Percentiles rank a stretch among this genome's conserved stretches.
Evolutionary conservation across 345 rosid genomes (phyloP).

Genomic region (Eucalyptus erythrocorys): DNA sequence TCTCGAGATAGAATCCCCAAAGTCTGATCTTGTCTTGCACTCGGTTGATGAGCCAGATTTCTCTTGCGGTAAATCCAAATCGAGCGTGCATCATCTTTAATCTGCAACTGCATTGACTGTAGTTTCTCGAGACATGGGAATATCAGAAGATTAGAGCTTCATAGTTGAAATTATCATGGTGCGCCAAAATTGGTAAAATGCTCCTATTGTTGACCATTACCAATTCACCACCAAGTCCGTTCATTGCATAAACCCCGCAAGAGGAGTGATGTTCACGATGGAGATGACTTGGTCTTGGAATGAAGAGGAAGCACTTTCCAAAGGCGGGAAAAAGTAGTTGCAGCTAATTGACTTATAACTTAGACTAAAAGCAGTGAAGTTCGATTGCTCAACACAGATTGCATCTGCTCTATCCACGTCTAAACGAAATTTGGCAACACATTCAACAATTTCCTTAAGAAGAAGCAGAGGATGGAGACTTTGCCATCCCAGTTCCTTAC

Average conservation of each 20-base stretch:
- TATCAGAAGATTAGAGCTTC: not conserved
- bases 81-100: slow-evolving; percentile 23
- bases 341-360: not conserved
- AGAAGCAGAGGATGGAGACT: not conserved
- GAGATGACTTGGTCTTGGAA: not conserved
- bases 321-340: not conserved
- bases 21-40: slow-evolving; percentile 26
- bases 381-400: not conserved
- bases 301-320: not conserved
- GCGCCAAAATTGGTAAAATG: not conserved
- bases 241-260: not conserved
- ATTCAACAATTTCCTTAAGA: not conserved
- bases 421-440: not conserved
- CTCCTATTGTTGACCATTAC: not conserved
- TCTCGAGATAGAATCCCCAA: slow-evolving; percentile 63
- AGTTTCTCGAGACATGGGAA: not conserved
- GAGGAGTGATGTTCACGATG: not conserved
- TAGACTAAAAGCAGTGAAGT: not conserved
- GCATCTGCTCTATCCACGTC: not conserved
- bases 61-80: slow-evolving; percentile 35
- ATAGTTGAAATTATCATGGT: not conserved
- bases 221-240: not conserved
- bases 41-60: slow-evolving; percentile 45
- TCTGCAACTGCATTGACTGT: not conserved
- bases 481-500: not conserved